Evolutionary conservation across 306 rosid species (phyloP), one percentile per base, ranked within the genome.

Genomic region (Begonia peltatifolia): DNA sequence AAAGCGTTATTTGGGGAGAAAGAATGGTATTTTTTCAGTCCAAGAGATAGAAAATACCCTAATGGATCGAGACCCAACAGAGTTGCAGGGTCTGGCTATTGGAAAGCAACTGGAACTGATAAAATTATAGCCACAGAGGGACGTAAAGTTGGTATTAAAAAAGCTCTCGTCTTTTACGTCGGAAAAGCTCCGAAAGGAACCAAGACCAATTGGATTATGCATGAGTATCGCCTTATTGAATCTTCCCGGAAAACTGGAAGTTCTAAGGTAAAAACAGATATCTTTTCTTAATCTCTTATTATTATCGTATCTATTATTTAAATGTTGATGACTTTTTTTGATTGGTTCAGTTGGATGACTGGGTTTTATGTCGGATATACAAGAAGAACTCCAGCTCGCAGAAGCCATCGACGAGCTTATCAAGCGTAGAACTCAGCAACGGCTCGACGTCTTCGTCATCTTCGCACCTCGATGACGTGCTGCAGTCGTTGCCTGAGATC

Each of bases 51-150:
- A 14, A 89, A 89, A 53, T 89, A 89, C 46, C 97, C 97, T 0
- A 89, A 89, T 13, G 97, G 97, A 6, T 80, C 97, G 0, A 60
- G 97, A 20, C 97, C 97, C 17, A 89, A 89, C 56, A 62, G 97
- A 63, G 97, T 89, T 0, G 97, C 97, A 1, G 97, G 97, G 9
- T 59, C 93, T 35, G 97, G 97, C 8, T 89, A 89, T 50, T 89
- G 97, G 97, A 89, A 89, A 70, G 97, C 97, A 17, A 89, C 97
- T 0, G 97, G 97, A n/a, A 89, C 97, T 0, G 97, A 89, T 16
- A 89, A 89, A 47, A 15, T 85, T 0, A 85, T 90, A 61, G 76
- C 83, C 20, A 80, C 85, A 0, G 87, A 90, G 61, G 97, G 95
- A 6, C 64, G 78, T 17, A 90, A 73, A 66, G 95, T 90, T 11